Conservation (phyloP, 1,284 basidiomycete genomes). For the Melampsora larici-populina region DNA sequence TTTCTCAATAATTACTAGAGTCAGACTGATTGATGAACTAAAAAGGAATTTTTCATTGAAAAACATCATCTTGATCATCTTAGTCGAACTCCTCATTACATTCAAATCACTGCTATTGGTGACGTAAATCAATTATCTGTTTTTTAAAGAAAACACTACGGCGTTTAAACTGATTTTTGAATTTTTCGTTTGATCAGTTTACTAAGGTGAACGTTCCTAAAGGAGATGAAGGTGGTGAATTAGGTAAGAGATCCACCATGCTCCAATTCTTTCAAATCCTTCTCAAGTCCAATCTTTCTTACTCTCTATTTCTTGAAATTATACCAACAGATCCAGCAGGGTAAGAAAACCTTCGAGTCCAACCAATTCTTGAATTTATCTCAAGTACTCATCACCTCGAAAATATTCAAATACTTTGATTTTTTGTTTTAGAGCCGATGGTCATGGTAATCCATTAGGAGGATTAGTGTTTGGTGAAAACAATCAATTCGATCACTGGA, state of each 20-base stretch:
- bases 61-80: background rate
- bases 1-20: no score
- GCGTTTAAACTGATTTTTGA: background rate
- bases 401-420: background rate
- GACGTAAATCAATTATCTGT: conserved; percentile 8
- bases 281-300: background rate
- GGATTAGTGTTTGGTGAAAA: conserved; percentile 32
- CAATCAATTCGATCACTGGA: conserved; percentile 38
- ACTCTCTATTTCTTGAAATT: background rate
- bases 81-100: conserved; percentile 35
- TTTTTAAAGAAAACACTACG: no score
- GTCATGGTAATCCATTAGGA: conserved; percentile 37
- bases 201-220: conserved; percentile 35
- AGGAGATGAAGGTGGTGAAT: conserved; percentile 30
- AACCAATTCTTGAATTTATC: background rate
- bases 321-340: conserved; percentile 19
- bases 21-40: no score
- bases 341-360: background rate
- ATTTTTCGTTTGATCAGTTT: conserved; percentile 23
- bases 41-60: no score
- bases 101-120: conserved; percentile 40
- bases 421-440: conserved; percentile 13
- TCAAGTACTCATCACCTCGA: background rate
- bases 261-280: no score
- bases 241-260: conserved; percentile 14